Conservation (phyloP, 1,284 basidiomycete species). For the Malassezia obtusa region DNA sequence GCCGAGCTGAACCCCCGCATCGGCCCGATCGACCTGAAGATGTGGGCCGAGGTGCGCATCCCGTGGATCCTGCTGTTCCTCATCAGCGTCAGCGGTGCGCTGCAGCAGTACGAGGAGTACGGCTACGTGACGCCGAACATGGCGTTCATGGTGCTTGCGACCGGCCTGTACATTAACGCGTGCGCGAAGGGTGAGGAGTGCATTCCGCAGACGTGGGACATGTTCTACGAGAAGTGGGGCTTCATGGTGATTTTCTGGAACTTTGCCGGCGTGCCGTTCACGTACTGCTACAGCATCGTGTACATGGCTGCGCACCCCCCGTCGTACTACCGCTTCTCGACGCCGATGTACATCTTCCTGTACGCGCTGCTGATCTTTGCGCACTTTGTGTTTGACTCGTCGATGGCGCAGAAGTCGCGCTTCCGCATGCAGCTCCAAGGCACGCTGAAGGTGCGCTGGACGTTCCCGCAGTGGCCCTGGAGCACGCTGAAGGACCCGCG, state of each 20-base stretch:
- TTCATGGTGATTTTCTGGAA: slow-evolving; percentile 57
- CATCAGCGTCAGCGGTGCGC: slow-evolving; percentile 78
- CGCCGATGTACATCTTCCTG: slow-evolving; percentile 58
- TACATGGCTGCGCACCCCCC: slow-evolving; percentile 96
- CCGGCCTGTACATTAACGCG: slow-evolving; percentile 91
- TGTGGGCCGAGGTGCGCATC: slow-evolving; percentile 96
- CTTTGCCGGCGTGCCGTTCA: slow-evolving; percentile 70
- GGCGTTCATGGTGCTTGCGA: slow-evolving; percentile 91
- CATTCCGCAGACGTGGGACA: slow-evolving; percentile 89
- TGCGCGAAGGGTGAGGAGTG: slow-evolving; percentile 65
- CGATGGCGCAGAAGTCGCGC: slow-evolving; percentile 92
- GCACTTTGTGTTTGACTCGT: slow-evolving; percentile 62
- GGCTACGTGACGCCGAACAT: slow-evolving; percentile 94
- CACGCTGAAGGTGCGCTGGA: slow-evolving; percentile 64
- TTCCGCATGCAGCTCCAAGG: slow-evolving; percentile 91
- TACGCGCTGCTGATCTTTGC: slow-evolving; percentile 33
- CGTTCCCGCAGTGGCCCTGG: slow-evolving; percentile 89
- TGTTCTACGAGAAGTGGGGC: slow-evolving; percentile 48
- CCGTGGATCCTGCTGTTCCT: slow-evolving; percentile 96
- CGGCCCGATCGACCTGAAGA: slow-evolving; percentile 88
- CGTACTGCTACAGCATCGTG: slow-evolving; percentile 69
- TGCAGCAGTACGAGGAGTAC: slow-evolving; percentile 76
- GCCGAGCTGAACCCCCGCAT: slow-evolving; percentile 86
- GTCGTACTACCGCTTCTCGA: slow-evolving; percentile 74
- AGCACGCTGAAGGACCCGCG: slow-evolving; percentile 77